Percentiles rank a stretch among this genome's conserved stretches.
Conservation (phyloP, 495 filamentous ascomycete species). For the Hypoxylon subgilvum region DNA sequence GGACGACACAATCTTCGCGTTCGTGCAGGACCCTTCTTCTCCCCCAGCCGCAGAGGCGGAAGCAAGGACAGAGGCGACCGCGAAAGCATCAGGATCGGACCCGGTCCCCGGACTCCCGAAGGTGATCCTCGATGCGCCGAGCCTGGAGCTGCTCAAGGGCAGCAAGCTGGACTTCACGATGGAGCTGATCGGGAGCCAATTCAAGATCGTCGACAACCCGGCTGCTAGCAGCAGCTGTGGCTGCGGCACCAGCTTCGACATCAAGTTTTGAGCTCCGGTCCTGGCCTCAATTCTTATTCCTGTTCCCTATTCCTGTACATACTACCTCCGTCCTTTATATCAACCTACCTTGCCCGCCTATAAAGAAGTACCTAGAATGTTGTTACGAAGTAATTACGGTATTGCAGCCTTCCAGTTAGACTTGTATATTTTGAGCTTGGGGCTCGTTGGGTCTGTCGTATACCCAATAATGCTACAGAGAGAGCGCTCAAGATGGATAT, state of each 20-base stretch:
- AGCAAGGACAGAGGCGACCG: neutral
- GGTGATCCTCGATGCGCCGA: slow-evolving; percentile 86
- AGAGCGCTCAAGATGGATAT: no score
- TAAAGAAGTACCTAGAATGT: no score
- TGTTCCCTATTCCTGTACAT: no score
- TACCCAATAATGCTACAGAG: no score
- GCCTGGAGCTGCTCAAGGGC: slow-evolving; percentile 85
- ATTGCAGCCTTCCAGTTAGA: no score
- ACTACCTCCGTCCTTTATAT: no score
- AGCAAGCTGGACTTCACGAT: slow-evolving; percentile 95
- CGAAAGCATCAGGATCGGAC: neutral
- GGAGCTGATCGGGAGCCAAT: slow-evolving; percentile 97
- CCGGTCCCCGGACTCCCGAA: slow-evolving; percentile 60
- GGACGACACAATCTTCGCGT: slow-evolving; percentile 75
- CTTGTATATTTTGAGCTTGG: no score
- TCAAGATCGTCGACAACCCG: slow-evolving; percentile 94
- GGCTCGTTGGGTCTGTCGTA: no score
- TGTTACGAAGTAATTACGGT: no score
- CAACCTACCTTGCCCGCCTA: no score
- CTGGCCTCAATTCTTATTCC: no score
- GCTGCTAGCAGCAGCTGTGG: slow-evolving; percentile 91
- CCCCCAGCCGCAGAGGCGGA: neutral
- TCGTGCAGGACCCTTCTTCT: slow-evolving; percentile 27
- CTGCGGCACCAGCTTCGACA: slow-evolving; percentile 97
- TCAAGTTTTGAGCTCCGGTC: slow-evolving; percentile 64